A percentile compares a stretch with the other conserved stretches of the same genome.
Evolutionary conservation across 345 rosid genomes (phyloP).

Genomic region (Eutrema heterophyllum): DNA sequence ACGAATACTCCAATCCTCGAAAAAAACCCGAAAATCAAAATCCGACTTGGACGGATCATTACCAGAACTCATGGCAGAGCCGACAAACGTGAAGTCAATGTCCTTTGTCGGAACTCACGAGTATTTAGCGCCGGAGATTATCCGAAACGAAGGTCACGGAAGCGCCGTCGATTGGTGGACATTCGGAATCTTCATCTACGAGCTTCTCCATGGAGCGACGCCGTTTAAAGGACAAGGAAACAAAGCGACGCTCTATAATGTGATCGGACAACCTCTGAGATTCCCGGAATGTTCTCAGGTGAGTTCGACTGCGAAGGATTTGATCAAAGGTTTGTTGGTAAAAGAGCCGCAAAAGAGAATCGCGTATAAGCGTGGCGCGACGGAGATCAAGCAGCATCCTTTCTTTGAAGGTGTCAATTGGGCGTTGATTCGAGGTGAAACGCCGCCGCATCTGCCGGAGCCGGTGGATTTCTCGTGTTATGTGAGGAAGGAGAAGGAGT

Average conservation of each 20-base stretch:
- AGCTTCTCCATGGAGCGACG: conserved; percentile 50
- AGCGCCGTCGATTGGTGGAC: conserved; percentile 82
- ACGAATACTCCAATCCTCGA: conserved; percentile 36
- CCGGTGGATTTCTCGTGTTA: conserved; percentile 27
- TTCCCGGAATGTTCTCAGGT: conserved; percentile 50
- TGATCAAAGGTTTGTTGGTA: conserved; percentile 47
- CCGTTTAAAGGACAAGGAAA: conserved; percentile 63
- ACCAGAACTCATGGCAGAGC: conserved; percentile 68
- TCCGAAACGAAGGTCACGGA: conserved; percentile 62
- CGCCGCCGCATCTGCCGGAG: conserved; percentile 29
- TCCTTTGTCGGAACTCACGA: conserved; percentile 77
- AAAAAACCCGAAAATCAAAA: conserved; percentile 49
- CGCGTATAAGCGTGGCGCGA: conserved; percentile 55
- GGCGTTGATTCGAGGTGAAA: conserved; percentile 40
- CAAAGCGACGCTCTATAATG: conserved; percentile 46
- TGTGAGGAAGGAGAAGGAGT: conserved; percentile 9
- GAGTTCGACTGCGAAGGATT: conserved; percentile 47
- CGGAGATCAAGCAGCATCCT: conserved; percentile 65
- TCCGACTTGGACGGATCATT: conserved; percentile 46
- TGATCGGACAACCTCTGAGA: conserved; percentile 48
- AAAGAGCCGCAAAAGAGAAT: conserved; percentile 59
- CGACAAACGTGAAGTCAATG: conserved; percentile 52
- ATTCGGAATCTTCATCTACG: conserved; percentile 55
- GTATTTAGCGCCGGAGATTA: conserved; percentile 58
- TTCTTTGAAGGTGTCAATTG: conserved; percentile 64